Evolutionary conservation across 2,329 filamentous ascomycete genomes (phyloP).

Genomic region (Neoscytalidium dimidiatum): DNA sequence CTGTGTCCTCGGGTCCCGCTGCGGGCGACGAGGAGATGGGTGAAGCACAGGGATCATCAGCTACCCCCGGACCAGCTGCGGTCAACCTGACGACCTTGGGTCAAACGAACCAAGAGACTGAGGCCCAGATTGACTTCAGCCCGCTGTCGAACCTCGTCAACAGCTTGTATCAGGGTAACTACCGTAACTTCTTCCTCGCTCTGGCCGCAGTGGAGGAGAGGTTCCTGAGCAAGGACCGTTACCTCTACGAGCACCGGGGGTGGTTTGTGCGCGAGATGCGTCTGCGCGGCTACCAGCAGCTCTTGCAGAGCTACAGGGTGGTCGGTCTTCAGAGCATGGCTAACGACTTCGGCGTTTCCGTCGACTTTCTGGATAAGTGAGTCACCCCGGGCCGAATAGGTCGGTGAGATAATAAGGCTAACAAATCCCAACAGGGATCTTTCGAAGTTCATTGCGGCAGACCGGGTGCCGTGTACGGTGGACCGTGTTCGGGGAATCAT

Average conservation of each 20-base stretch:
- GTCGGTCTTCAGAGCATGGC: slow-evolving; percentile 98
- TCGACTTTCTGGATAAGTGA: slow-evolving; percentile 93
- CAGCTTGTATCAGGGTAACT: slow-evolving; percentile 90
- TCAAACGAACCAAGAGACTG: slow-evolving; percentile 66
- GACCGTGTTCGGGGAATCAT: slow-evolving; percentile 96
- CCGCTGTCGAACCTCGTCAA: slow-evolving; percentile 84
- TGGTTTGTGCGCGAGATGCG: slow-evolving; percentile 99
- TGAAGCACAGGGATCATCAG: slow-evolving; percentile 55
- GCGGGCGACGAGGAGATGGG: slow-evolving; percentile 75
- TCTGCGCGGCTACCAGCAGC: slow-evolving; percentile 91
- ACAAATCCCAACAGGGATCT: slow-evolving; percentile 67
- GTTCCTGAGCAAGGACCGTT: slow-evolving; percentile 92
- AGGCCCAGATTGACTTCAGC: slow-evolving; percentile 84
- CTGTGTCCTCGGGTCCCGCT: slow-evolving; percentile 77
- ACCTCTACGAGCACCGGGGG: slow-evolving; percentile 90
- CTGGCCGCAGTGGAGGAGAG: slow-evolving; percentile 88
- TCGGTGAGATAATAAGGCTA: neutral
- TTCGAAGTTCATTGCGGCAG: slow-evolving; percentile 93
- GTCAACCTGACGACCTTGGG: slow-evolving; percentile 89
- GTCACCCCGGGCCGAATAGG: slow-evolving; percentile 33
- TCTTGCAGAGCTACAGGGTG: slow-evolving; percentile 94
- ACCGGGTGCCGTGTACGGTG: slow-evolving; percentile 94
- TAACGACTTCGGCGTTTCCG: slow-evolving; percentile 91
- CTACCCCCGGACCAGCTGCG: slow-evolving; percentile 61
- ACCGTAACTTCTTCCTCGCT: slow-evolving; percentile 89